Evolutionary conservation across 768 basidiomycete species (phyloP).

Genomic region (Gloeostereum incarnatum): DNA sequence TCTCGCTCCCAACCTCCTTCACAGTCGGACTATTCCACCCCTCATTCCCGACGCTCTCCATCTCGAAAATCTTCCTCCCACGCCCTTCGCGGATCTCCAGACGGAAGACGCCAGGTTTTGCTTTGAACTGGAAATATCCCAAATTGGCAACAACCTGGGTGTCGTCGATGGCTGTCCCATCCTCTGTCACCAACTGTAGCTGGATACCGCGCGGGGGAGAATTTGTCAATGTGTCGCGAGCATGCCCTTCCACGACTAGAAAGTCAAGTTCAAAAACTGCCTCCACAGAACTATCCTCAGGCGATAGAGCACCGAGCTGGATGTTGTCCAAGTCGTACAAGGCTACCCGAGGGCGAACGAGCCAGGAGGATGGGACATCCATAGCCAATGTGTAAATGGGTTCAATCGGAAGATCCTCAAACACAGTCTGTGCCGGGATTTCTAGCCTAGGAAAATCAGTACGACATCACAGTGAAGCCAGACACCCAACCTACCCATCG

Average conservation of each 20-base stretch:
- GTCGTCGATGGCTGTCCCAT: conserved; percentile 54
- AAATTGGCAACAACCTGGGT: conserved; percentile 92
- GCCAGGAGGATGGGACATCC: conserved; percentile 89
- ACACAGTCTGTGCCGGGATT: conserved; percentile 45
- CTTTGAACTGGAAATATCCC: conserved; percentile 94
- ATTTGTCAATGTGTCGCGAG: conserved; percentile 58
- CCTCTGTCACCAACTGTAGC: conserved; percentile 58
- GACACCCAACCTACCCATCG: conserved; percentile 2
- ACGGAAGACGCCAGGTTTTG: conserved; percentile 80
- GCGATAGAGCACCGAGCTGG: conserved; percentile 59
- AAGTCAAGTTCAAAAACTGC: conserved; percentile 86
- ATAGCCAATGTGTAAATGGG: conserved; percentile 92
- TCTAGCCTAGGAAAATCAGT: conserved; percentile 37
- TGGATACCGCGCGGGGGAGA: conserved; percentile 86
- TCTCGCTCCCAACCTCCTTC: conserved; percentile 56
- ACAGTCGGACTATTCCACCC: conserved; percentile 81
- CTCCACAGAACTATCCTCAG: conserved; percentile 55
- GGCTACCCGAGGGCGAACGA: conserved; percentile 83
- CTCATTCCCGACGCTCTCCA: conserved; percentile 83
- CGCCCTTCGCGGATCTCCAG: conserved; percentile 78
- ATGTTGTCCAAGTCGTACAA: conserved; percentile 95
- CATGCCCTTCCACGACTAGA: conserved; percentile 91
- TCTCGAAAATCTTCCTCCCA: conserved; percentile 68
- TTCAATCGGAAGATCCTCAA: conserved; percentile 68
- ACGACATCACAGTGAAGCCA: neutral